Conservation (phyloP, 495 filamentous ascomycete genomes). For the Neurospora sp. region DNA sequence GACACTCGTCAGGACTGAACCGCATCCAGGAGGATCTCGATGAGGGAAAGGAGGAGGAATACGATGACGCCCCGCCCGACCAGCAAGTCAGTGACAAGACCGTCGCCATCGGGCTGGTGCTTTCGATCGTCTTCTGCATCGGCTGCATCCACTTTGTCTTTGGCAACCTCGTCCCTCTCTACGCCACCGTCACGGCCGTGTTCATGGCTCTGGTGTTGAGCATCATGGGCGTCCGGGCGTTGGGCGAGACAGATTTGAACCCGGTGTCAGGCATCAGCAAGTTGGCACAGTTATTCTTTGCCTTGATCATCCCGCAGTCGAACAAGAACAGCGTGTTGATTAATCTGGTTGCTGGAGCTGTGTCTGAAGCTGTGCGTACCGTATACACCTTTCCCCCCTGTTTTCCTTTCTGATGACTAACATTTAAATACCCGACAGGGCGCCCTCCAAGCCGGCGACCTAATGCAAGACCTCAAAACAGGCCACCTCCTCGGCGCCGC, state of each 20-base stretch:
- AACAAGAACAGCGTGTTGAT: constrained; percentile 76
- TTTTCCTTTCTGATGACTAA: background rate
- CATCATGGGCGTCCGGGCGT: constrained; percentile 89
- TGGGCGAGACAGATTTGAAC: constrained; percentile 95
- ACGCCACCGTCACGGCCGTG: constrained; percentile 70
- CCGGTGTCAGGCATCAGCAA: constrained; percentile 96
- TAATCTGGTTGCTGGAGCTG: constrained; percentile 90
- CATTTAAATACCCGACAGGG: constrained; percentile 48
- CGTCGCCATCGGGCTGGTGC: constrained; percentile 61
- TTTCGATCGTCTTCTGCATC: constrained; percentile 74
- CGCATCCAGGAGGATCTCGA: background rate
- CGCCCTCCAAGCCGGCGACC: constrained; percentile 88
- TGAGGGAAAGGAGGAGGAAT: constrained; percentile 14
- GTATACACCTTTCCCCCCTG: background rate
- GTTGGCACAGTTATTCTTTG: constrained; percentile 89
- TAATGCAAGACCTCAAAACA: constrained; percentile 98
- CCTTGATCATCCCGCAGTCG: constrained; percentile 66
- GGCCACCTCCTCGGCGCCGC: constrained; percentile 86
- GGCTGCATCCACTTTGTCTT: constrained; percentile 72
- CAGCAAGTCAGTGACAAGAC: constrained; percentile 68
- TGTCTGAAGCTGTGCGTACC: constrained; percentile 34
- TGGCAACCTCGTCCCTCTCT: constrained; percentile 53
- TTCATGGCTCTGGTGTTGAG: constrained; percentile 79
- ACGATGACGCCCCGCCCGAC: constrained; percentile 70
- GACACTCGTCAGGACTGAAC: background rate